These are phyloP conservation scores for Populus ilicifolia DNA, from an alignment of 345 rosid genomes.

Conservation along the genomic window DNA sequence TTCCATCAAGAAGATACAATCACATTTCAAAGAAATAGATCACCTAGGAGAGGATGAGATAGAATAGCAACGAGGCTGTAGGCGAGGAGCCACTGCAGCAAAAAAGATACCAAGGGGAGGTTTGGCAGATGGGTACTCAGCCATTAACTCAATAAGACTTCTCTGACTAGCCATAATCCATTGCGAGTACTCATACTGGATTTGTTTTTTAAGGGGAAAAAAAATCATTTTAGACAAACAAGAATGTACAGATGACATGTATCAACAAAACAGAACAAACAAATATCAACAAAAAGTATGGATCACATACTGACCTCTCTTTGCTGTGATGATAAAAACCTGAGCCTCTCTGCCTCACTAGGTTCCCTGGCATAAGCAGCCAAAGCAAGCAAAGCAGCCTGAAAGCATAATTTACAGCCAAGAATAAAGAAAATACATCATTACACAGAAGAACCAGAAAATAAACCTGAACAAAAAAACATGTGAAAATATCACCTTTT, in stretches of 20 bases:
- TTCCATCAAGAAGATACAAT: neutral
- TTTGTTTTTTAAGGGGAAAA: no score
- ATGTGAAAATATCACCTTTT: conserved; percentile 49
- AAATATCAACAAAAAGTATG: neutral
- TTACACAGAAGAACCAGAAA: neutral
- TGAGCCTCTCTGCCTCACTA: conserved; percentile 56
- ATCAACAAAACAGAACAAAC: neutral
- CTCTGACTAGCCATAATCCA: conserved; percentile 33
- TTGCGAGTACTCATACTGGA: conserved; percentile 28
- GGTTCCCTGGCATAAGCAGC: conserved; percentile 90
- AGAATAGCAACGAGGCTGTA: conserved; percentile 35
- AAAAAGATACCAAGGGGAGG: conserved; percentile 34
- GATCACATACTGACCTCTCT: conserved; percentile 21
- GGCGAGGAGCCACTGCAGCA: conserved; percentile 31
- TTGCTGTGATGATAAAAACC: conserved; percentile 23
- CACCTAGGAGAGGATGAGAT: conserved; percentile 36
- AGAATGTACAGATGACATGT: neutral
- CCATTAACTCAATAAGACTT: conserved; percentile 37
- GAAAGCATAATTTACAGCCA: conserved; percentile 15
- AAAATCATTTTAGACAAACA: neutral
- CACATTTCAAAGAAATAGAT: neutral
- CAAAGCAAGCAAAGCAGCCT: conserved; percentile 87
- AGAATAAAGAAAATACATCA: neutral
- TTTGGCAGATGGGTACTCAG: conserved; percentile 29
- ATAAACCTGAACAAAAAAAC: conserved; percentile 1